Percentiles rank a stretch among this genome's conserved stretches.
These are phyloP conservation scores for Pseudonitzschia multiseries DNA, from an alignment of 108 stramenopile species.

Conservation along the genomic window DNA sequence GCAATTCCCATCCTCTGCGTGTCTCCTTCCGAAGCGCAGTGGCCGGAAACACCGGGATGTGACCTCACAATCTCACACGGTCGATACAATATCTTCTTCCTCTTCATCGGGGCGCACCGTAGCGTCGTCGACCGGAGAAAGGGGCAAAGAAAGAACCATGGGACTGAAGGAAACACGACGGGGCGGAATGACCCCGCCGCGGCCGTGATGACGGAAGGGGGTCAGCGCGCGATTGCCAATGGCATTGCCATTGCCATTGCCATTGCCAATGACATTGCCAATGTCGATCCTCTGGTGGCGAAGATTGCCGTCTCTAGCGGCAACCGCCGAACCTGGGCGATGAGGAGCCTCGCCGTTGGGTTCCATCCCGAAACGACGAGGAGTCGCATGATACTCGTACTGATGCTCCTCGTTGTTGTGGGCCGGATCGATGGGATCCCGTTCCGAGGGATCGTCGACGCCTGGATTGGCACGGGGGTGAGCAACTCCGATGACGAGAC, in stretches of 20 bases:
- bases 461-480: neutral
- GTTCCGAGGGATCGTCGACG: neutral
- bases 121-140: neutral
- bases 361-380: neutral
- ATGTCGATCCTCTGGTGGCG: neutral
- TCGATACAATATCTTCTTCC: neutral
- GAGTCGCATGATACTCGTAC: neutral
- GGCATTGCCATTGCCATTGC: neutral
- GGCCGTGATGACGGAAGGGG: neutral
- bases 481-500: neutral
- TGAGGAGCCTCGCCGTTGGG: neutral
- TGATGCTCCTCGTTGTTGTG: neutral
- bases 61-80: neutral
- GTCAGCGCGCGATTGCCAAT: neutral
- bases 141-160: neutral
- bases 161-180: conserved; percentile 2
- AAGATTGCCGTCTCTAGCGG: neutral
- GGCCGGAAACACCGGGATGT: neutral
- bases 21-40: neutral
- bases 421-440: neutral
- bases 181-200: neutral
- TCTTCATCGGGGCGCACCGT: neutral
- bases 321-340: neutral
- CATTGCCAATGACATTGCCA: neutral
- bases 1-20: too few species aligned